Base-by-base conservation (phyloP, 257 asterid genomes). In the Lithospermum erythrorhizon region DNA sequence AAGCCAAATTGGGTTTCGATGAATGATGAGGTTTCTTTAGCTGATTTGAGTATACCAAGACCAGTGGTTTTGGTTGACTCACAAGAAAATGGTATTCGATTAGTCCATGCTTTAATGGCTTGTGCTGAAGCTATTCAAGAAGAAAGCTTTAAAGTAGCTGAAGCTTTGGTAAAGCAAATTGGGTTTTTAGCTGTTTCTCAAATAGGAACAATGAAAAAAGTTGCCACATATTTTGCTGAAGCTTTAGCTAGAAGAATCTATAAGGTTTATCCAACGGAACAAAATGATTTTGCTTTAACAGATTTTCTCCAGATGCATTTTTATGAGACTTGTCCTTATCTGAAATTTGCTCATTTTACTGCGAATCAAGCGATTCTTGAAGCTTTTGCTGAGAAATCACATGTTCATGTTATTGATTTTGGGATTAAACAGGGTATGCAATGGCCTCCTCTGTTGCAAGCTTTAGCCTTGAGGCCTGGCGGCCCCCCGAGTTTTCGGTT, bases 101-200 rank as follows among this genome's bases (percentile, higher is more conserved):
- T 86, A 29, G 95, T 86, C 0, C 93, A 86, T 61, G 76, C 85
- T 5, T 61, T 86, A n/a, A 75, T 86, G 93, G 87, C 89, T 5
- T 86, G 95, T 23, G 95, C 89, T 2, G 93, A 81, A 32, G 91
- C 95, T 6, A 80, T 83, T 2, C 85, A 86, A 58, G 74, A 67
- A 6, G 91, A 76, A 73, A 68, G 83, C 21, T 49, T 79, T 58
- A 76, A 74, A 27, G 23, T 86, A 20, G 95, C 95, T 0, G 89
- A 83, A 29, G 86, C 85, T 6, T 24, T 86, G 57, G 76, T 86
- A 17, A 81, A 81, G 35, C 83, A 78, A 59, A 76, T 86, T 25
- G 85, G 85, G 1, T 70, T 77, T 24, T 70, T 86, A 5, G 89
- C 93, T 0, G 80, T 81, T 29, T 81, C 93, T 0, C 93, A 83